Conservation (phyloP, 305 asterid genomes). For the Rubia tinctorum region DNA sequence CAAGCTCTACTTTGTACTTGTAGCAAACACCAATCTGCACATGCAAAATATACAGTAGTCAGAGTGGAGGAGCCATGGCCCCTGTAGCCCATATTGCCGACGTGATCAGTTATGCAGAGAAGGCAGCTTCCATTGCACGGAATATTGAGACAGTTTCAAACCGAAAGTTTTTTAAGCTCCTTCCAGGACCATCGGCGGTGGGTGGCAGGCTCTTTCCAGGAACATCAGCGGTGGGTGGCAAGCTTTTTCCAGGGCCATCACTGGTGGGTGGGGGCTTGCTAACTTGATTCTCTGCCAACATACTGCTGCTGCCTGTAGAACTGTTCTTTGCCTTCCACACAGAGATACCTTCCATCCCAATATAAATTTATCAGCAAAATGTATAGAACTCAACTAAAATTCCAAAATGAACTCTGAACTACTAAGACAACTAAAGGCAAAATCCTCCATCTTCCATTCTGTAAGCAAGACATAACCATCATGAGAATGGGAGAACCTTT, state of each 20-base stretch:
- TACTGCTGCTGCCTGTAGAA: slow-evolving; percentile 56
- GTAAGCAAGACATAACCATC: too few species aligned
- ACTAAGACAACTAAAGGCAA: too few species aligned
- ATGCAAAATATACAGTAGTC: background rate
- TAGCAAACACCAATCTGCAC: slow-evolving; percentile 11
- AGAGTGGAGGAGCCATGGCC: too few species aligned
- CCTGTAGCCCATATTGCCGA: background rate
- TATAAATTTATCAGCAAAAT: slow-evolving; percentile 14
- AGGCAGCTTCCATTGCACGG: slow-evolving; percentile 63
- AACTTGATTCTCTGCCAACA: slow-evolving; percentile 40
- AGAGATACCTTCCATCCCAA: slow-evolving; percentile 44
- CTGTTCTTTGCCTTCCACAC: slow-evolving; percentile 71
- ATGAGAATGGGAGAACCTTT: slow-evolving; percentile 54
- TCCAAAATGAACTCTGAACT: too few species aligned
- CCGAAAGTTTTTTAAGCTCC: slow-evolving; percentile 62
- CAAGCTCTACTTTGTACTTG: slow-evolving; percentile 22
- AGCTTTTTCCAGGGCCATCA: slow-evolving; percentile 54
- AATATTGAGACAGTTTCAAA: slow-evolving; percentile 58
- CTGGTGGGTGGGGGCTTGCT: slow-evolving; percentile 34
- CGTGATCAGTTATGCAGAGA: slow-evolving; percentile 31
- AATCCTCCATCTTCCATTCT: too few species aligned
- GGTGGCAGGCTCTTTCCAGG: slow-evolving; percentile 33
- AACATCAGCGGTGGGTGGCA: slow-evolving; percentile 38
- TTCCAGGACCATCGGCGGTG: too few species aligned
- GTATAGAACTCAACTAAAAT: too few species aligned